Conservation (phyloP, 2,329 filamentous ascomycete genomes). For the Ramularia endophylla region DNA sequence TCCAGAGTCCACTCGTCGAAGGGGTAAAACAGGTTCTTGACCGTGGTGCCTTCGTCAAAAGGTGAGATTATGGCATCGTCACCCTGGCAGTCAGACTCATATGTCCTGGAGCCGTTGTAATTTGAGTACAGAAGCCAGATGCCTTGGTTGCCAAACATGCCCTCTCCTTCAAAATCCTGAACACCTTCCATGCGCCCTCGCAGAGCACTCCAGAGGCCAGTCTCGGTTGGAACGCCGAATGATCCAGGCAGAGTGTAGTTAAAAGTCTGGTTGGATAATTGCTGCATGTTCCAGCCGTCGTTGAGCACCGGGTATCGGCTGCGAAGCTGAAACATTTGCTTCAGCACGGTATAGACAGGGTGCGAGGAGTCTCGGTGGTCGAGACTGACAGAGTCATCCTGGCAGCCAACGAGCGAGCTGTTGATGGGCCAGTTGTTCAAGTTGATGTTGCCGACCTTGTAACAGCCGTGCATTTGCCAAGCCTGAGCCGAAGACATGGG, state of each 20-base stretch:
- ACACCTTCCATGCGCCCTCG: conserved; percentile 46
- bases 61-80: conserved; percentile 50
- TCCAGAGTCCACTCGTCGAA: conserved; percentile 52
- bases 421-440: conserved; percentile 55
- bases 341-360: conserved; percentile 55
- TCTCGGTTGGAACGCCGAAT: conserved; percentile 48
- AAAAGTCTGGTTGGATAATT: conserved; percentile 53
- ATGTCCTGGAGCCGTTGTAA: conserved; percentile 44
- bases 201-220: conserved; percentile 55
- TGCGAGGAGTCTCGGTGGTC: conserved; percentile 60
- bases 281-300: conserved; percentile 51
- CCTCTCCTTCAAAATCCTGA: conserved; percentile 45
- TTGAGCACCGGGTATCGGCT: conserved; percentile 52
- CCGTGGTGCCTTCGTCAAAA: conserved; percentile 48
- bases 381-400: conserved; percentile 51
- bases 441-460: conserved; percentile 50
- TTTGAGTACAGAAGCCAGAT: conserved; percentile 52
- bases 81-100: conserved; percentile 53
- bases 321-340: conserved; percentile 57
- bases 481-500: conserved; percentile 56
- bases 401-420: conserved; percentile 49
- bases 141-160: conserved; percentile 38
- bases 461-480: conserved; percentile 62
- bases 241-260: conserved; percentile 49
- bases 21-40: conserved; percentile 59